Evolutionary conservation across 345 rosid genomes (phyloP).

Genomic region (Aquilaria sinensis): DNA sequence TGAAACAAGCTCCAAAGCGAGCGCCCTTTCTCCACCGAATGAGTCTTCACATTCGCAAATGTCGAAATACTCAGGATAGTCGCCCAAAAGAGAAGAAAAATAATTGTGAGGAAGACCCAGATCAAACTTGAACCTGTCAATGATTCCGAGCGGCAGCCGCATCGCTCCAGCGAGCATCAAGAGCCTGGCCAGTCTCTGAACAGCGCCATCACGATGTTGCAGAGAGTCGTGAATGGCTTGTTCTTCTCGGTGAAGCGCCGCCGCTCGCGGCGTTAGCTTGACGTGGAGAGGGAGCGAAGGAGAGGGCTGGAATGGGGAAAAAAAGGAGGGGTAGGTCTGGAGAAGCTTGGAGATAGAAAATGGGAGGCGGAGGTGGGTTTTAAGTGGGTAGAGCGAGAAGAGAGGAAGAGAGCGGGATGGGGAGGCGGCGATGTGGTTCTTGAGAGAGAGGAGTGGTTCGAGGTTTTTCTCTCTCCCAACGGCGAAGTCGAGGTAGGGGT

Average conservation of each 20-base stretch:
- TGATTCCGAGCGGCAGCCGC: slow-evolving; percentile 42
- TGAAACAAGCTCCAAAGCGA: slow-evolving; percentile 44
- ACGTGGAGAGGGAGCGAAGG: slow-evolving; percentile 61
- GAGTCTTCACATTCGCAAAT: slow-evolving; percentile 32
- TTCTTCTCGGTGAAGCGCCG: slow-evolving; percentile 54
- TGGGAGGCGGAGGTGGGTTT: slow-evolving; percentile 42
- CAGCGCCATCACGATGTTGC: slow-evolving; percentile 23
- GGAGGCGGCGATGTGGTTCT: slow-evolving; percentile 52
- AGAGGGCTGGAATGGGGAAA: slow-evolving; percentile 58
- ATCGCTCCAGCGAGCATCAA: slow-evolving; percentile 49
- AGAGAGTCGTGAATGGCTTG: slow-evolving; percentile 28
- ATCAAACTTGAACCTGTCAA: slow-evolving; percentile 63
- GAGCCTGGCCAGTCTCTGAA: slow-evolving; percentile 49
- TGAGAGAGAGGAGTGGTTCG: slow-evolving; percentile 48
- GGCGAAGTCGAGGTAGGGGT: slow-evolving; percentile 46
- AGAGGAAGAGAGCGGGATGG: slow-evolving; percentile 54
- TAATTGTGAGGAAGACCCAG: slow-evolving; percentile 72
- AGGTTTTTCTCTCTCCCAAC: slow-evolving; percentile 60
- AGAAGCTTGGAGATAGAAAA: slow-evolving; percentile 33
- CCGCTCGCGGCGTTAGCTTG: slow-evolving; percentile 49
- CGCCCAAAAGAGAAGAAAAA: slow-evolving; percentile 41
- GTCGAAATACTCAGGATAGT: slow-evolving; percentile 71
- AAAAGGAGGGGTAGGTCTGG: slow-evolving; percentile 42
- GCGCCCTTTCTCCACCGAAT: slow-evolving; percentile 20
- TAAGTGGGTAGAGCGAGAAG: slow-evolving; percentile 54